phyloP scores from a whole-genome alignment of 257 asterid species.

The Eustoma russellianum region DNA sequence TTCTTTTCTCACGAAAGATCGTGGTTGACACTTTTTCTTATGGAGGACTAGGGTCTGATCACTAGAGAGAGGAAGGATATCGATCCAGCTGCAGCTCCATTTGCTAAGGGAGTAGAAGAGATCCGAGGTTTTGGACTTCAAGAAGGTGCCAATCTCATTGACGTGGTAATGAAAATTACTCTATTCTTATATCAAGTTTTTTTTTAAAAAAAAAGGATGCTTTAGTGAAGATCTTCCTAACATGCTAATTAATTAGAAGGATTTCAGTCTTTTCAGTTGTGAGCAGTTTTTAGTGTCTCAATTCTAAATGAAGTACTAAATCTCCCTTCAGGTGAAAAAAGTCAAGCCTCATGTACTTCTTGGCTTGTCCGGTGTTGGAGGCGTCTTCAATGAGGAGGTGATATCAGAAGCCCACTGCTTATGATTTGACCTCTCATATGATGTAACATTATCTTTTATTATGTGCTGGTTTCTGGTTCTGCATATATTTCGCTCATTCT shows the following conservation, averaged over 20 bases:
- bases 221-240: background rate
- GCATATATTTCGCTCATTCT: background rate
- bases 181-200: background rate
- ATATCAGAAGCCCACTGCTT: constrained; percentile 1
- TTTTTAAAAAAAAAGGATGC: background rate
- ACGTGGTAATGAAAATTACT: constrained; percentile 45
- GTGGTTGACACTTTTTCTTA: constrained; percentile 14
- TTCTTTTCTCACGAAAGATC: too few species aligned
- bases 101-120: constrained; percentile 74
- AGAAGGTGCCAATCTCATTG: constrained; percentile 82
- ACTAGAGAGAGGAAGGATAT: constrained; percentile 75
- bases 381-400: constrained; percentile 87
- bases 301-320: background rate
- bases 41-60: constrained; percentile 72
- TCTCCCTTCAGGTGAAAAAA: constrained; percentile 68
- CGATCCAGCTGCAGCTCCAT: constrained; percentile 91
- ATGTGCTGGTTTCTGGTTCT: background rate
- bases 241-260: constrained; percentile 2
- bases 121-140: constrained; percentile 56
- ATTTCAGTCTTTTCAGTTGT: background rate
- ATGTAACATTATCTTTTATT: background rate
- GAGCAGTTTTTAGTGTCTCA: constrained; percentile 1
- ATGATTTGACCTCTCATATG: background rate
- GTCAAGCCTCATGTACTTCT: constrained; percentile 98
- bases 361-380: constrained; percentile 98